Evolutionary conservation across 805 yeast genomes (phyloP), one percentile per base, ranked within the genome.

Genomic region (Lachancea fermentati): DNA sequence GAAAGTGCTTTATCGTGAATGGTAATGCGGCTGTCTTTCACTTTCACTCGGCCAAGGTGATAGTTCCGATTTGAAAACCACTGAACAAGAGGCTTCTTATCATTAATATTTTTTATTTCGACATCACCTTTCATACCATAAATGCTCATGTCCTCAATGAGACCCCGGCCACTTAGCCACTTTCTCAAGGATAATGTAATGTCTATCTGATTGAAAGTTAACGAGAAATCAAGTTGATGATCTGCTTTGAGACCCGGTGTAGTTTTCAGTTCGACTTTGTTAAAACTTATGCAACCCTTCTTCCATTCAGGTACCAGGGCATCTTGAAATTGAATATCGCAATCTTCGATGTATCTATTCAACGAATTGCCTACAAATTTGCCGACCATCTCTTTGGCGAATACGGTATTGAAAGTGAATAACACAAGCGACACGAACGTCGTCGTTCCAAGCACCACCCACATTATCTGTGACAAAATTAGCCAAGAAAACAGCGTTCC

Each of bases 301-400:
- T 78, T 73, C 96, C 96, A 91, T 44, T 86, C 87, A 0, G 97
- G 96, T 2, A 86, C 91, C 42, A 88, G 78, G 0, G 96, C 97
- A 55, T 78, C 85, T 57, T 86, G 95, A 50, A 91, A 91, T 2
- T 79, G 79, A 9, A 89, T 88, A 5, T 80, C 78, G 44, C 89
- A 68, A 15, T 84, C 86, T 3, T 94, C 82, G 52, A 84, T 85
- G 31, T 63, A 50, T 41, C 73, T 72, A 26, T 95, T 87, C 39
- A 89, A 72, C 36, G 83, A 59, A 51, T 80, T 84, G 2, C 96
- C 97, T 18, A 85, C 73, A 54, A 75, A 67, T 38, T 81, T 69
- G 1, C 95, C 96, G n/a, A 87, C 86, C 44, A 80, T 70, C 52
- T 88, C 96, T 57, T 87, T 91, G 11, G 95, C 94, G 54, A 86